Evolutionary conservation across 2,329 filamentous ascomycete species (phyloP).

Genomic region (Diaporthe vexans): DNA sequence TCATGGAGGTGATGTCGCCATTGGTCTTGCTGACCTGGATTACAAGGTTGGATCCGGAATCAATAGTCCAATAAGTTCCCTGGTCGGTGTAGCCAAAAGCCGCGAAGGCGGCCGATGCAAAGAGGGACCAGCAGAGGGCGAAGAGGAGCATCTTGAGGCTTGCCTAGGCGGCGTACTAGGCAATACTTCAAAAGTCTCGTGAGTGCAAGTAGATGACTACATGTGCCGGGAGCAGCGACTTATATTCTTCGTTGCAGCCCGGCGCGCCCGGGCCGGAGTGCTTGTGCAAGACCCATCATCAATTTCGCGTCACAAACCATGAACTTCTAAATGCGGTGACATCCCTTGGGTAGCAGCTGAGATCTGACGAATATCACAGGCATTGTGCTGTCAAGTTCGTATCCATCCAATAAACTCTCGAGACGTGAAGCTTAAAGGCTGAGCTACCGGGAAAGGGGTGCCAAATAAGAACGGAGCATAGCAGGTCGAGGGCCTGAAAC

Average conservation of each 20-base stretch:
- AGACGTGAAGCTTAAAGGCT: constrained; percentile 24
- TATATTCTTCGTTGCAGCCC: background rate
- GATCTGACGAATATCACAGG: background rate
- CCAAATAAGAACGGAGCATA: constrained; percentile 15
- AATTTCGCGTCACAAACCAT: constrained; percentile 12
- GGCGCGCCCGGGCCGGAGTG: background rate
- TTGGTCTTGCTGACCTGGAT: constrained; percentile 53
- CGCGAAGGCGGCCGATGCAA: constrained; percentile 51
- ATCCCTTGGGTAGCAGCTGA: constrained; percentile 1
- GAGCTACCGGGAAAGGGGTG: constrained; percentile 2
- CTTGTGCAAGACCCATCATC: background rate
- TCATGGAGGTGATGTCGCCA: constrained; percentile 53
- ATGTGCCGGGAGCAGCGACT: background rate
- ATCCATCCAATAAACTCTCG: constrained; percentile 22
- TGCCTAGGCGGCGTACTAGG: background rate
- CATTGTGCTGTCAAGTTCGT: constrained; percentile 4
- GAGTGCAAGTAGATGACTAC: background rate
- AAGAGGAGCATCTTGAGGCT: constrained; percentile 47
- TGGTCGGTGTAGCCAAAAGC: constrained; percentile 57
- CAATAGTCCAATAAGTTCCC: constrained; percentile 55
- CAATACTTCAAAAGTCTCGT: background rate
- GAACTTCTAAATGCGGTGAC: background rate
- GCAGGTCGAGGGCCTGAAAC: background rate
- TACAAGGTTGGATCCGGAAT: constrained; percentile 50
- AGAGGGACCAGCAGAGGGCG: constrained; percentile 46